Evolutionary conservation across 2,329 filamentous ascomycete genomes (phyloP), one percentile per base, ranked within the genome.

Genomic region (Diaporthe amygdali): DNA sequence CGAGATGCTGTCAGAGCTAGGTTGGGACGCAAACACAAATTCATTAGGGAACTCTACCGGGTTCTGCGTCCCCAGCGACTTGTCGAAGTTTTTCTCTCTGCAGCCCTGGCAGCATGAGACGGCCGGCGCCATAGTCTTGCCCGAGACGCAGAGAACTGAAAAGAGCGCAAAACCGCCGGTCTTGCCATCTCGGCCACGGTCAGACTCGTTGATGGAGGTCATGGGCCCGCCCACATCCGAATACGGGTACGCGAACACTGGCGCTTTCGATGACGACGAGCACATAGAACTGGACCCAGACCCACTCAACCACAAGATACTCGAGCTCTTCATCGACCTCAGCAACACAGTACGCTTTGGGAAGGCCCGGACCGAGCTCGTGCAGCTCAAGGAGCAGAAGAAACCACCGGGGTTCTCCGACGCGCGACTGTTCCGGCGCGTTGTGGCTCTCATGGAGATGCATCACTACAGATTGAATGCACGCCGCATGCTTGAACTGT

Each of bases 321-420:
- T 98, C 34, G 93, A 95, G 77, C 88, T 96, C 46, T 92, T 97
- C 74, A 91, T 94, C 17, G 95, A 98, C 77, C 87, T 99, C 71
- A 94, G 95, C 70, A 98, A 98, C 78, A 96, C 96, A 71, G 95
- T 99, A 20, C 87, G 98, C 63, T 95, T 95, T 78, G 97, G 97
- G 80, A 93, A 93, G 79, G 94, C 95, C 7, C 91, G 96, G 66
- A 90, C 88, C 25, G 95, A 98, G 80, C 87, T 99, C 69, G 91
- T 89, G 77, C 87, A 95, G 85, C 88, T 97, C 73, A 95, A 94
- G 84, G 85, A 89, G 66, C 93, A 92, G 77, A 93, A 92, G 75
- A 90, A 94, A 76, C 90, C 91, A 0, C 86, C 91, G 1, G 91
- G 91, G 0, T 98, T 99, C 79, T 88, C 89, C 46, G 92, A 93